Base-by-base conservation (phyloP, 2,329 filamentous ascomycete genomes). In the Curvularia sp. region DNA sequence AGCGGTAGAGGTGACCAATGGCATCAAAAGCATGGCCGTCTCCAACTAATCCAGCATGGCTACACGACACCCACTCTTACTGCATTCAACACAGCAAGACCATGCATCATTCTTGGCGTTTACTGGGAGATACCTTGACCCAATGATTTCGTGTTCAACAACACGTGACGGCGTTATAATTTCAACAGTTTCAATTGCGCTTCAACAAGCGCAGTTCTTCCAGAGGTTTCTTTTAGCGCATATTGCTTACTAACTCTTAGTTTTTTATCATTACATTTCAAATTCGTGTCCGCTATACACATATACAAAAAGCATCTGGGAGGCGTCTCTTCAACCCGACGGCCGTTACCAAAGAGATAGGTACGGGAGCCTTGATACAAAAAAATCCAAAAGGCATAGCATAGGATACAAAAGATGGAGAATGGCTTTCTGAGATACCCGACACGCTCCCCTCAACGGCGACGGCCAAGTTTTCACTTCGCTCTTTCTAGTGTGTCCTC, bases 251-350 rank as follows among this genome's bases (percentile, higher is more conserved):
- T 35, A 28, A 38, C 4, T 50, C 31, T 6, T 38, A n/a, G 22
- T 46, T 44, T 46, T 15, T 53, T n/a, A 31, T 31, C 8, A 31
- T 31, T 31, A 31, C 8, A 1, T 15, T 43, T 4, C 18, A 53
- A 39, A 46, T 13, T 24, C 12, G 31, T 54, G n/a, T 49, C 22
- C 30, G 18, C 18, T 28, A 41, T 42, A 50, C 20, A 49, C 20
- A n/a, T 50, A 56, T 39, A 54, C 52, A 41, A 62, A 52, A 49
- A 66, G 72, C 71, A 71, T 73, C 54, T 65, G 64, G 66, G 67
- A 72, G 73, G 74, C 72, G 74, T 77, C 75, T 63, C 68, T 77
- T 77, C 75, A 77, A 76, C 75, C 73, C 70, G 72, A 77, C 75
- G 74, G 70, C 74, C 69, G 49, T 71, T 62, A 73, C 61, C 66